These are phyloP conservation scores for Globisporangium rhizosaccharum DNA, from an alignment of 352 stramenopile genomes.

Conservation along the genomic window DNA sequence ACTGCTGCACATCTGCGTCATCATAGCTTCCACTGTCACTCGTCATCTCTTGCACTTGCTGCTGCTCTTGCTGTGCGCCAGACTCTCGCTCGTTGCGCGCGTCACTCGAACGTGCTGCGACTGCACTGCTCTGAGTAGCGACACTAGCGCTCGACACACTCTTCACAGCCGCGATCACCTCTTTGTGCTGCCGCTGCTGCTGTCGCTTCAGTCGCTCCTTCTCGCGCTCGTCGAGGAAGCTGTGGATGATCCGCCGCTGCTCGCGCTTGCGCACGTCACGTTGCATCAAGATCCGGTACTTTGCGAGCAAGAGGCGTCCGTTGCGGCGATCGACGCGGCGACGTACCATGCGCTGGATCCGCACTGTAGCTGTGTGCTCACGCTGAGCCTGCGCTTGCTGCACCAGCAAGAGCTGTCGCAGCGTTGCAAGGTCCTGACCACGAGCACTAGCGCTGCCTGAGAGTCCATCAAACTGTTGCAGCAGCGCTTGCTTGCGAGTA, in stretches of 20 bases:
- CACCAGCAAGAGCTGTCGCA: conserved; percentile 16
- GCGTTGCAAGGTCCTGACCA: conserved; percentile 2
- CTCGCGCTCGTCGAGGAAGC: conserved; percentile 37
- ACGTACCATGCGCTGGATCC: conserved; percentile 33
- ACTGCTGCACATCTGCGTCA: conserved; percentile 24
- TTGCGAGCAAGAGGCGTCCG: conserved; percentile 30
- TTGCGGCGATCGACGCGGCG: conserved; percentile 22
- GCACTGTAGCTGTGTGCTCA: conserved; percentile 14
- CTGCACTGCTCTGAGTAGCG: background rate
- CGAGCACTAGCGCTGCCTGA: background rate
- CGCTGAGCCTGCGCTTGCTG: conserved; percentile 13
- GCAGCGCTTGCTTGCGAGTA: conserved; percentile 6
- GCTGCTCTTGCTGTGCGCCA: background rate
- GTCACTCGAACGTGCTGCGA: background rate
- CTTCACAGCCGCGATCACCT: no score
- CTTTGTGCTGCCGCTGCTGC: background rate
- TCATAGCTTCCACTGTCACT: conserved; percentile 6
- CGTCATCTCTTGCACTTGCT: background rate
- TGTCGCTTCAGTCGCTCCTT: conserved; percentile 14
- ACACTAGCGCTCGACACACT: no score
- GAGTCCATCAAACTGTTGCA: background rate
- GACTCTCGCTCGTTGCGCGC: background rate
- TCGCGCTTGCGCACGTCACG: conserved; percentile 40
- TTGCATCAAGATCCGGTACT: conserved; percentile 41
- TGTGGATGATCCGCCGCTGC: conserved; percentile 51